Base-by-base conservation (phyloP, 1,284 basidiomycete species). In the Volvariella volvacea region DNA sequence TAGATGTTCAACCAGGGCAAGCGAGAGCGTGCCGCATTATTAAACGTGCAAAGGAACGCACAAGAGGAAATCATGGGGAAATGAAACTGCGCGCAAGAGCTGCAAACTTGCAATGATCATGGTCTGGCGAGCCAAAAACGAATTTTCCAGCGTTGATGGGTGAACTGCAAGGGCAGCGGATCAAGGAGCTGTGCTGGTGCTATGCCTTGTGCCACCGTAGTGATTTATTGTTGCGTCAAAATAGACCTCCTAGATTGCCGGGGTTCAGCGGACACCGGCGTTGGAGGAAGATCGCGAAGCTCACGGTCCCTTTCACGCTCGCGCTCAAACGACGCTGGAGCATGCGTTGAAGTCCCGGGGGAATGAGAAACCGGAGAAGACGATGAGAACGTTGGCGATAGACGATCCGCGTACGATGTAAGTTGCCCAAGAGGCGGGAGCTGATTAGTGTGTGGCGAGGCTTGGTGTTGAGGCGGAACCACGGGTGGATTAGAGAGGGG, bases 251-350 rank as follows among this genome's bases (percentile, higher is more conserved):
- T 54, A 34, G 54, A 46, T 32, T 59, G 56, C 19, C 64, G 59
- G 15, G 62, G 57, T 48, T 64, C 66, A n/a, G 61, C 61, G 25
- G 64, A 64, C 39, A 68, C 48, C n/a, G 65, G 59, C 15, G 65
- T 57, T n/a, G 66, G 62, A 9, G 64, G 65, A 21, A 67, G 50
- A 22, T 63, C 61, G 38, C 58, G 57, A 31, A 49, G 48, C 22
- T 61, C 60, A 25, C 57, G 54, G 40, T 63, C 64, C 36, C 57
- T 55, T 25, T 64, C 64, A 45, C 60, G 52, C 34, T 79, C 77
- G 42, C 79, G 72, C 51, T 82, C 79, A 55, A 73, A 80, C 1
- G 76, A 80, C 31, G 76, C 63, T 1, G 73, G 64, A 12, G 62
- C 52, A 37, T 58, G 38, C 20, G 68, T 67, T 34, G 66, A 59